Conservation (phyloP, 2,329 filamentous ascomycete species). For the Cladosporium cucumerinum region DNA sequence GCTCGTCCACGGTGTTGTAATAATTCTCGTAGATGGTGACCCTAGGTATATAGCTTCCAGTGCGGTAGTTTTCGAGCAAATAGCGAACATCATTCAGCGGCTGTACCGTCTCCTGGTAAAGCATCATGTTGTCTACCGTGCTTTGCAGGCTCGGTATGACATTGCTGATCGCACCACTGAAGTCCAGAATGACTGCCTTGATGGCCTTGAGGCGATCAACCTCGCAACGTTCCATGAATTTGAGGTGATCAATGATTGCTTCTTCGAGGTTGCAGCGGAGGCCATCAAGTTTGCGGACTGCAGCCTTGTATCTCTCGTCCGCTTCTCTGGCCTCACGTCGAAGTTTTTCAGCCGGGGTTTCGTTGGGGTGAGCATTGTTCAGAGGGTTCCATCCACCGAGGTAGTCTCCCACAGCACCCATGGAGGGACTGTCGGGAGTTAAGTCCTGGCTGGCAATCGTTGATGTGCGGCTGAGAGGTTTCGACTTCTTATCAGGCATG, state of each 20-base stretch:
- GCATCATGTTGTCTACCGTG: slow-evolving; percentile 96
- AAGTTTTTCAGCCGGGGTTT: slow-evolving; percentile 81
- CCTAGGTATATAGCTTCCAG: slow-evolving; percentile 84
- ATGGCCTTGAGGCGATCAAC: slow-evolving; percentile 94
- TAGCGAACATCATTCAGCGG: slow-evolving; percentile 86
- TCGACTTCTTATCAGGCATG: slow-evolving; percentile 79
- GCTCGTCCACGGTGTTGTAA: slow-evolving; percentile 96
- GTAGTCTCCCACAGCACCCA: slow-evolving; percentile 78
- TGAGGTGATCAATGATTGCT: slow-evolving; percentile 85
- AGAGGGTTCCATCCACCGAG: slow-evolving; percentile 89
- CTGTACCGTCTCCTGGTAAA: slow-evolving; percentile 98
- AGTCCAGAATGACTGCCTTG: slow-evolving; percentile 96
- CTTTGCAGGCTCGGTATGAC: slow-evolving; percentile 95
- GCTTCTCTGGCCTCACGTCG: slow-evolving; percentile 84
- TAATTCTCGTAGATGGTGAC: slow-evolving; percentile 98
- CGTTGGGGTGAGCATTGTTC: slow-evolving; percentile 86
- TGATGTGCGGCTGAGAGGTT: slow-evolving; percentile 65
- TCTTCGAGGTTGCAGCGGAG: slow-evolving; percentile 94
- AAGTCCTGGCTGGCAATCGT: slow-evolving; percentile 57
- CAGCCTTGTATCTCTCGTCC: slow-evolving; percentile 88
- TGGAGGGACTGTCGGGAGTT: slow-evolving; percentile 70
- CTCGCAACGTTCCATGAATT: slow-evolving; percentile 96
- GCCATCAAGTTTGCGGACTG: slow-evolving; percentile 80
- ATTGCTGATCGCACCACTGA: slow-evolving; percentile 95
- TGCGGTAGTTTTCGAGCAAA: slow-evolving; percentile 93